Evolutionary conservation across 768 basidiomycete species (phyloP), one percentile per base, ranked within the genome.

Genomic region (Gymnopilus junonius): DNA sequence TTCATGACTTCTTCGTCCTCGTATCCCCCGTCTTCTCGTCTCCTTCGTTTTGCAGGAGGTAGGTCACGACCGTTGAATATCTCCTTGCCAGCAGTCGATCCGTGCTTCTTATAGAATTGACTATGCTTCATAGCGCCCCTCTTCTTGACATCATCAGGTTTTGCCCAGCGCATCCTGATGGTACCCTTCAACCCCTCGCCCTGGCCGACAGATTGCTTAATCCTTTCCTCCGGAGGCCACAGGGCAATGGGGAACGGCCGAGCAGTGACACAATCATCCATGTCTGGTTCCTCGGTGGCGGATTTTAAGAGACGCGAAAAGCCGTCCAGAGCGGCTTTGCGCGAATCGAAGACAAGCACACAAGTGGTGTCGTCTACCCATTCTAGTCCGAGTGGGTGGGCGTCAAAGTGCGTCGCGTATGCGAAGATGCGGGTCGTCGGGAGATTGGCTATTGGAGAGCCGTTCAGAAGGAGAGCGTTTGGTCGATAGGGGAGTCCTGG

Each of bases 281-380:
- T 80, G 50, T 87, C 87, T 4, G 82, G 77, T 43, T 84, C 80
- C 66, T 89, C 88, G 5, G 77, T 67, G 8, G 74, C 65, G 15
- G 81, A 75, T 72, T 88, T 89, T 67, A 82, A 82, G 17, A 93
- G 80, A 21, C 69, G 70, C 11, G 77, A 74, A 66, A 83, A 81
- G 1, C 85, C 88, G 1, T 76, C 67, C 25, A 83, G 81, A 12
- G 92, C 92, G 12, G 80, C 74, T 37, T 76, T 63, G 55, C 81
- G 85, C 39, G 85, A 82, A 7, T 82, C 75, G 71, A 93, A 95
- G 43, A 95, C 89, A 55, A 94, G 79, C 3, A 95, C 83, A 67
- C 92, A 94, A 25, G 90, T 93, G 23, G 79, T 88, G 76, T 95
- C 93, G 73, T 93, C 87, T 20, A 95, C 83, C 93, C 93, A 95